Percentiles rank a stretch among this genome's conserved stretches.
Evolutionary conservation across 768 basidiomycete genomes (phyloP).

Genomic region (Panaeolus cyanescens): DNA sequence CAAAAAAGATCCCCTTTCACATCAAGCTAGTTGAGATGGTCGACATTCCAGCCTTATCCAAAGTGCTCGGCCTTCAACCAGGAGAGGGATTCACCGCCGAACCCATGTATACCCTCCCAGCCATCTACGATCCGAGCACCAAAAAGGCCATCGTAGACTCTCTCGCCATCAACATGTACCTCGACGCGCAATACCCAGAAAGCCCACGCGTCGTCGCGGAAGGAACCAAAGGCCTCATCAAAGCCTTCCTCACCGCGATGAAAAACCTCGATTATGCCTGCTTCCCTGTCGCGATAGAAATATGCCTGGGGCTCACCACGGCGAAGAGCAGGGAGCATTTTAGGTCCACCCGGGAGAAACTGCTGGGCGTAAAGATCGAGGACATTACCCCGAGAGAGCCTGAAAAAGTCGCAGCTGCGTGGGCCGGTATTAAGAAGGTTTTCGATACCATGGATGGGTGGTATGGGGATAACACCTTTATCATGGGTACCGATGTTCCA

Average conservation of each 20-base stretch:
- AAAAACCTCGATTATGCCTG: background rate
- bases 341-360: background rate
- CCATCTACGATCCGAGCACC: background rate
- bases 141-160: background rate
- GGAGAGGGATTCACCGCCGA: background rate
- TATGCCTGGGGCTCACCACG: background rate
- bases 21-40: background rate
- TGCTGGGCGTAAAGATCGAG: background rate
- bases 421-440: background rate
- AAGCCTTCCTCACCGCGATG: background rate
- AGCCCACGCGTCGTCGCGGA: background rate
- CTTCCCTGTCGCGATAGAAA: background rate
- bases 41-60: background rate
- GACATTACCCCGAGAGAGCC: background rate
- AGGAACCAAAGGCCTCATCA: background rate
- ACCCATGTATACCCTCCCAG: background rate
- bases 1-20: background rate
- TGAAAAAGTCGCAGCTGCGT: background rate
- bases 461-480: background rate
- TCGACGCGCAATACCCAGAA: background rate
- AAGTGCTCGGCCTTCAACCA: background rate
- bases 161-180: background rate
- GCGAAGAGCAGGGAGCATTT: background rate
- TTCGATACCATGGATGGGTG: background rate
- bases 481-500: background rate